phyloP scores from a whole-genome alignment of 2,329 filamentous ascomycete genomes.

The Basipetospora chlamydospora region DNA sequence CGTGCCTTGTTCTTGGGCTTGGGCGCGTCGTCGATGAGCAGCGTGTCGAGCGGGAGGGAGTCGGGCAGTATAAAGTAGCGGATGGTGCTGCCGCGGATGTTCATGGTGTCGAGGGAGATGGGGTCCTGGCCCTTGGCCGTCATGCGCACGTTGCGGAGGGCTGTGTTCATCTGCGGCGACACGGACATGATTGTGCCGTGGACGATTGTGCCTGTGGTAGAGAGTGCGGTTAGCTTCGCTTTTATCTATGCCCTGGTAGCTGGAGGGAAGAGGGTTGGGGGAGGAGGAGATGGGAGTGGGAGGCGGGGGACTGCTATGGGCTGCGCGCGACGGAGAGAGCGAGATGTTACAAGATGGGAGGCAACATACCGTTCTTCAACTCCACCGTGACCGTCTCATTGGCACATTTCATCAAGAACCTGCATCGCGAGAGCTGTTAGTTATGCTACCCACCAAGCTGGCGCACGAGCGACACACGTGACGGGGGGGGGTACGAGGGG shows the following conservation, averaged over 20 bases:
- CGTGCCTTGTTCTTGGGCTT: slow-evolving; percentile 99
- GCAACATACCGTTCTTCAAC: slow-evolving; percentile 75
- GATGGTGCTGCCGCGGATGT: slow-evolving; percentile 89
- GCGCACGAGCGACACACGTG: neutral
- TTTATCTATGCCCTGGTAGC: too few species aligned
- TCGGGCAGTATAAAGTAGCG: slow-evolving; percentile 95
- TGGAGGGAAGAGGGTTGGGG: neutral
- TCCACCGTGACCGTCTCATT: slow-evolving; percentile 98
- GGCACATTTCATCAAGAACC: slow-evolving; percentile 98
- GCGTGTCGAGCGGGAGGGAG: slow-evolving; percentile 83
- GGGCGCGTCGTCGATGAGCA: slow-evolving; percentile 88
- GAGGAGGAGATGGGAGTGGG: neutral
- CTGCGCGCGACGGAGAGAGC: too few species aligned
- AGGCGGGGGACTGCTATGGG: too few species aligned
- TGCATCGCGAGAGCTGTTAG: slow-evolving; percentile 23
- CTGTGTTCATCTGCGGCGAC: slow-evolving; percentile 97
- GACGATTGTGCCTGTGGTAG: slow-evolving; percentile 65
- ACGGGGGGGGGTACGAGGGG: slow-evolving; percentile 8
- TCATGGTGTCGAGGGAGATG: slow-evolving; percentile 84
- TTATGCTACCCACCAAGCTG: neutral
- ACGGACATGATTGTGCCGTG: slow-evolving; percentile 95
- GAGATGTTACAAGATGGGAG: too few species aligned
- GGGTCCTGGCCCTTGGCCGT: slow-evolving; percentile 78
- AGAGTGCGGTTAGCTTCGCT: slow-evolving; percentile 3
- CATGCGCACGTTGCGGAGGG: slow-evolving; percentile 93